phyloP scores from a whole-genome alignment of 208 protist genomes.

The Trypanosoma caninum region DNA sequence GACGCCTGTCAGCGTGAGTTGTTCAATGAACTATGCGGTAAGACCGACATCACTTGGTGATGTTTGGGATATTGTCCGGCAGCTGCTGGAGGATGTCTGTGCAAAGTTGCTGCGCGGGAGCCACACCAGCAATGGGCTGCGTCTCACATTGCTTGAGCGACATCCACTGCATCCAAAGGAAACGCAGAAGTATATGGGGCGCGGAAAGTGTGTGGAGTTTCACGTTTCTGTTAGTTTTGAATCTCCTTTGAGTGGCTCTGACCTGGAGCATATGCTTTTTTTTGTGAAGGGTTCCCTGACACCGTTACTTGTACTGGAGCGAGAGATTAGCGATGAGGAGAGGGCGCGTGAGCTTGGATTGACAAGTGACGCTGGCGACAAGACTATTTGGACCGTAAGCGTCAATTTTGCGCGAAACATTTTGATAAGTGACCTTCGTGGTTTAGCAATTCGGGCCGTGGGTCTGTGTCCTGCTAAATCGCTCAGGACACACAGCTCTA shows the following conservation, averaged over 20 bases:
- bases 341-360: conserved; percentile 36
- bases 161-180: conserved; percentile 76
- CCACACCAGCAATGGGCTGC: conserved; percentile 33
- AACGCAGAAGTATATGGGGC: conserved; percentile 83
- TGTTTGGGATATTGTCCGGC: conserved; percentile 53
- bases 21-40: conserved; percentile 90
- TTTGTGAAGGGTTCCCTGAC: conserved; percentile 30
- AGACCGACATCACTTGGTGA: conserved; percentile 52
- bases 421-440: conserved; percentile 72
- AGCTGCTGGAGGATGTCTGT: conserved; percentile 73
- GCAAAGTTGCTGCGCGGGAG: conserved; percentile 58
- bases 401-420: conserved; percentile 44
- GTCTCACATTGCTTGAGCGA: conserved; percentile 74
- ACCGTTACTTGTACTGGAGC: conserved; percentile 49
- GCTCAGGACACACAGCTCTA: not conserved
- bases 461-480: conserved; percentile 24
- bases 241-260: conserved; percentile 31
- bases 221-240: conserved; percentile 63
- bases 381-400: conserved; percentile 61
- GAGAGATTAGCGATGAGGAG: conserved; percentile 39
- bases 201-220: conserved; percentile 77
- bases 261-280: conserved; percentile 40
- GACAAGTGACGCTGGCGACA: not conserved
- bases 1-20: conserved; percentile 56
- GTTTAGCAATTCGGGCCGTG: conserved; percentile 78